Base-by-base conservation (phyloP, 106 monocot species). In the Xerophyta viscosa region DNA sequence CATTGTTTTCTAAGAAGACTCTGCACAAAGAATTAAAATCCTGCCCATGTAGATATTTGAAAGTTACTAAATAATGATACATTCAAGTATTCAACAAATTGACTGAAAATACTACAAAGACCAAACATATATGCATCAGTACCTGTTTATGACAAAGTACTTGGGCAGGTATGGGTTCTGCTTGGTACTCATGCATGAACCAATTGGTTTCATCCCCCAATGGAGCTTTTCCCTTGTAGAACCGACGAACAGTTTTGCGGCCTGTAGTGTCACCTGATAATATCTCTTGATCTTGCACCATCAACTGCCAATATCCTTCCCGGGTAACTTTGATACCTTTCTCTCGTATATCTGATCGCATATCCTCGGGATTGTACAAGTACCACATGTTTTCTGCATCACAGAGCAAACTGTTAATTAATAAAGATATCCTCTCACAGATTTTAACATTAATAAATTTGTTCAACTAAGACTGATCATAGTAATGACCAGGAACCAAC, bases 101-200 rank as follows among this genome's bases (percentile, higher is more conserved):
- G n/a, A n/a, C n/a, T n/a, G n/a, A n/a, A n/a, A n/a, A n/a, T n/a
- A n/a, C n/a, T n/a, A n/a, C n/a, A n/a, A n/a, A n/a, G n/a, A n/a
- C n/a, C n/a, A n/a, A n/a, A n/a, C n/a, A n/a, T n/a, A n/a, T n/a
- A n/a, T n/a, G n/a, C n/a, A n/a, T n/a, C 12, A 10, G 7, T 46
- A 60, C 60, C 60, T 46, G 44, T 19, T 20, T 29, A 24, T 19
- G 15, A 13, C 9, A 18, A 9, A 29, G 6, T 6, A 27, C 46
- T 9, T 46, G 19, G 13, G 27, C 8, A 15, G 28, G 8, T 8
- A 29, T 45, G 1, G 42, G 29, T 19, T 60, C 45, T 29, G 46
- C 46, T 21, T 60, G 46, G 18, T 46, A 60, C 13, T 60, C 60
- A 29, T 46, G 46, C 60, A 60, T 60, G 29, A 46, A 18, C 60